phyloP scores from a whole-genome alignment of 1,284 basidiomycete genomes.

The Pascua sp. region DNA sequence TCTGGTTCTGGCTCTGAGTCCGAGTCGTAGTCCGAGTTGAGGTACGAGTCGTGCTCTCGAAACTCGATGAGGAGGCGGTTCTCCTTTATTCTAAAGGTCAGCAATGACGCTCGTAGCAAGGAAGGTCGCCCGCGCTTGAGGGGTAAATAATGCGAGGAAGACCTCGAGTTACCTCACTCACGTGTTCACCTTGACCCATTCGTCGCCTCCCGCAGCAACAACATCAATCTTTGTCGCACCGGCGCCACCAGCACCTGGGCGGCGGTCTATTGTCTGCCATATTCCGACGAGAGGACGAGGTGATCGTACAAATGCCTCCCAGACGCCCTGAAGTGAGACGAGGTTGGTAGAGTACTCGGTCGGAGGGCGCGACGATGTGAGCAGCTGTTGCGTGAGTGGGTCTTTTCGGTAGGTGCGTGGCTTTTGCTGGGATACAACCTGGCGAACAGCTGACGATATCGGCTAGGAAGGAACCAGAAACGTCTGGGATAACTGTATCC shows the following conservation, averaged over 20 bases:
- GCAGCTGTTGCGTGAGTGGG: background rate
- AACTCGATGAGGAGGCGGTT: conserved; percentile 73
- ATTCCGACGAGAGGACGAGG: conserved; percentile 31
- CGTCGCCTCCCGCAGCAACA: conserved; percentile 63
- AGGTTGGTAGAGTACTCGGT: conserved; percentile 36
- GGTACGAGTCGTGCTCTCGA: conserved; percentile 74
- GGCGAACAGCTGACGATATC: background rate
- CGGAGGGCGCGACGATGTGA: conserved; percentile 17
- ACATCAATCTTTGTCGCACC: conserved; percentile 59
- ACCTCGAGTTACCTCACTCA: conserved; percentile 50
- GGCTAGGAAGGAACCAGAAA: background rate
- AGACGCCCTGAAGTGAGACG: conserved; percentile 37
- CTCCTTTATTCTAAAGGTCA: conserved; percentile 62
- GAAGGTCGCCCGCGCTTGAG: background rate
- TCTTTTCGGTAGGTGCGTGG: background rate
- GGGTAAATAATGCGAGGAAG: background rate
- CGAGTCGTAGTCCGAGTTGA: conserved; percentile 51
- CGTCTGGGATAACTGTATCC: too few species aligned
- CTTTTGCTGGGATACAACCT: too few species aligned
- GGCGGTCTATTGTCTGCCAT: conserved; percentile 29
- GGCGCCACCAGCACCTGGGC: conserved; percentile 3
- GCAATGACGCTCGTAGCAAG: background rate
- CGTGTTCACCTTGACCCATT: conserved; percentile 84
- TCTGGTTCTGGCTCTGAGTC: conserved; percentile 17
- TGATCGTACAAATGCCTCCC: conserved; percentile 35